Conservation (phyloP, 108 stramenopile species). For the Pseudonitzschia multiseries region DNA sequence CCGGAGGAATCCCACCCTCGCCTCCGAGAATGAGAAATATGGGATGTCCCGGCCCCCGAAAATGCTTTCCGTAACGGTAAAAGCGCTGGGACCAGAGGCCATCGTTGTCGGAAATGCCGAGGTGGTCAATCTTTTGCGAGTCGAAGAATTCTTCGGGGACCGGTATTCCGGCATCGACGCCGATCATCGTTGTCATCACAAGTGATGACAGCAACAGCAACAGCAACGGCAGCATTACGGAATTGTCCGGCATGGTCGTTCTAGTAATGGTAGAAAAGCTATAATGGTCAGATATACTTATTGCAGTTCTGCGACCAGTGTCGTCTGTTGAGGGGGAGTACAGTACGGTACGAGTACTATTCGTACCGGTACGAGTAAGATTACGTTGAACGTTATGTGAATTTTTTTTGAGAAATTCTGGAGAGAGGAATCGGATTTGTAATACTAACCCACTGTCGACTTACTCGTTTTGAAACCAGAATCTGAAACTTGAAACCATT, state of each 20-base stretch:
- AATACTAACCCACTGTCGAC: too few species aligned
- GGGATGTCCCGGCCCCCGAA: slow-evolving; percentile 74
- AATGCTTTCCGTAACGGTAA: slow-evolving; percentile 55
- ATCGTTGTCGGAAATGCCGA: slow-evolving; percentile 3
- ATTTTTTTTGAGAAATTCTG: too few species aligned
- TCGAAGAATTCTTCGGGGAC: slow-evolving; percentile 32
- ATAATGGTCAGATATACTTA: too few species aligned
- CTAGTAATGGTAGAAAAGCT: too few species aligned
- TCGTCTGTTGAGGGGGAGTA: too few species aligned
- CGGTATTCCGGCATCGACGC: slow-evolving; percentile 21
- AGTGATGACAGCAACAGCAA: background rate
- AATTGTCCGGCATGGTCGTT: background rate
- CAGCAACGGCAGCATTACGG: background rate
- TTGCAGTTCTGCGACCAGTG: too few species aligned
- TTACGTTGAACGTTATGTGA: too few species aligned
- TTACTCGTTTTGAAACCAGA: too few species aligned
- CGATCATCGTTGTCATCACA: background rate
- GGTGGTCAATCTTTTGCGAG: slow-evolving; percentile 30
- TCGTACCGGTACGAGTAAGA: too few species aligned
- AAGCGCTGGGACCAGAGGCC: slow-evolving; percentile 68
- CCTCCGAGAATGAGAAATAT: slow-evolving; percentile 83
- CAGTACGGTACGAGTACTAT: too few species aligned
- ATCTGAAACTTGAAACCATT: too few species aligned
- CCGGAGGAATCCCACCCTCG: slow-evolving; percentile 61
- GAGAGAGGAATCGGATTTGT: too few species aligned